These are phyloP conservation scores for Albugo laibachii DNA, from an alignment of 352 stramenopile genomes.

Conservation along the genomic window DNA sequence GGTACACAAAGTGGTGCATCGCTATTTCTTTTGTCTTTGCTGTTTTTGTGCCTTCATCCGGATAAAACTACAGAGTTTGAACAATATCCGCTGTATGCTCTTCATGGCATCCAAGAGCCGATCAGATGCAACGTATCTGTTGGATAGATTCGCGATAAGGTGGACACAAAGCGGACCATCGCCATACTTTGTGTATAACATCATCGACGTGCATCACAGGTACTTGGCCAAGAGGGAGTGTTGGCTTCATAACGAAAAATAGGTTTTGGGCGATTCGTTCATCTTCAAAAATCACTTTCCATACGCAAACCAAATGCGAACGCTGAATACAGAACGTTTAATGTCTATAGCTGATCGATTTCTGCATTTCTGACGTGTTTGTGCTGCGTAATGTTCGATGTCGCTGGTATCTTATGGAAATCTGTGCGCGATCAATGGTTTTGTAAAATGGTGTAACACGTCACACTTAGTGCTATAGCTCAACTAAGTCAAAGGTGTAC, in stretches of 20 bases:
- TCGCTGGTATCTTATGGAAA: too few relatives aligned
- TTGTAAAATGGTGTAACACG: too few relatives aligned
- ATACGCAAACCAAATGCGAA: constrained; percentile 22
- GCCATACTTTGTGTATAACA: constrained; percentile 17
- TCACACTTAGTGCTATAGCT: too few relatives aligned
- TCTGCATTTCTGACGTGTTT: too few relatives aligned
- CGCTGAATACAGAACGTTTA: too few relatives aligned
- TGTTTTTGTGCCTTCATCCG: constrained; percentile 7
- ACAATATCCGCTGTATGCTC: constrained; percentile 1
- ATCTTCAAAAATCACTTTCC: constrained; percentile 17
- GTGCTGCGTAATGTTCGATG: too few relatives aligned
- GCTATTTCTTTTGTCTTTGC: constrained; percentile 9
- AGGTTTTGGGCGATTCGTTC: constrained; percentile 10
- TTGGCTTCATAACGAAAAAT: constrained; percentile 17
- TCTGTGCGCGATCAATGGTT: too few relatives aligned
- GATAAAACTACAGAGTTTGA: background rate
- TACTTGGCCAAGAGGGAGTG: constrained; percentile 19
- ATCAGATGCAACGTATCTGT: constrained; percentile 12
- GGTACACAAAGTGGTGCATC: constrained; percentile 10
- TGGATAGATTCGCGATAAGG: constrained; percentile 17
- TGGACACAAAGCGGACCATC: constrained; percentile 21
- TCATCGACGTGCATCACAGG: constrained; percentile 18
- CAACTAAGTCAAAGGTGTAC: constrained; percentile 7
- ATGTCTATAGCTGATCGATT: too few relatives aligned
- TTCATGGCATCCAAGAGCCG: constrained; percentile 12